Evolutionary conservation across 2,329 filamentous ascomycete species (phyloP), one percentile per base, ranked within the genome.

Genomic region (Boeremia lycopersici): DNA sequence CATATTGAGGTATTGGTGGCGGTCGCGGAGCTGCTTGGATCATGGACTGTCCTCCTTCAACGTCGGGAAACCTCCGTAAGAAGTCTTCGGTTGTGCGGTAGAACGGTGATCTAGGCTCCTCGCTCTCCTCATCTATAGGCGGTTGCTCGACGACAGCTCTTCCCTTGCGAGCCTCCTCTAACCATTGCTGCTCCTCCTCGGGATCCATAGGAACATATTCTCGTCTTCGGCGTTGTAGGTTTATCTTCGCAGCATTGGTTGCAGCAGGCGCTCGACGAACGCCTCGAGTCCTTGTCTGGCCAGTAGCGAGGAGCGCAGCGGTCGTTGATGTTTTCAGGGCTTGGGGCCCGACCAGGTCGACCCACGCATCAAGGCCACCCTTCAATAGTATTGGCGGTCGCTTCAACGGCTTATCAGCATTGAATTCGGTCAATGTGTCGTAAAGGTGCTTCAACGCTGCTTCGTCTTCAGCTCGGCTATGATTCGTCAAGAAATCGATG

Each of bases 301-400:
- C 81, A 67, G 75, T 78, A 4, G 78, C 76, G 53, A 82, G 76
- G 28, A 80, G 70, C 12, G 79, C 77, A 23, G 81, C 79, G 2
- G 84, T 87, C 23, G 80, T 78, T 3, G 84, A 85, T 19, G 80
- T 81, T 42, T 81, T 78, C 43, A 89, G 78, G 1, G 89, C 87
- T 48, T 86, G 82, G 11, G 80, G 77, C 2, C 95, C 93, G 65
- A 96, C 81, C n/a, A 95, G 76, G 65, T 95, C 88, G 15, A 86
- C 78, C 95, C 95, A 99, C 4, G 91, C 90, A 63, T 93, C 86
- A 10, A 99, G 74, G 0, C 95, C 95, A 15, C 95, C 95, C 47
- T 84, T 79, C 1, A 99, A 79, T 29, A 99, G 80, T 50, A 91
- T 89, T 0, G 93, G 93, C 3, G 84, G 82, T 25, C 86, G 82